Evolutionary conservation across 1,139 yeast species (phyloP).

Genomic region (Blastobotrys aristatus): DNA sequence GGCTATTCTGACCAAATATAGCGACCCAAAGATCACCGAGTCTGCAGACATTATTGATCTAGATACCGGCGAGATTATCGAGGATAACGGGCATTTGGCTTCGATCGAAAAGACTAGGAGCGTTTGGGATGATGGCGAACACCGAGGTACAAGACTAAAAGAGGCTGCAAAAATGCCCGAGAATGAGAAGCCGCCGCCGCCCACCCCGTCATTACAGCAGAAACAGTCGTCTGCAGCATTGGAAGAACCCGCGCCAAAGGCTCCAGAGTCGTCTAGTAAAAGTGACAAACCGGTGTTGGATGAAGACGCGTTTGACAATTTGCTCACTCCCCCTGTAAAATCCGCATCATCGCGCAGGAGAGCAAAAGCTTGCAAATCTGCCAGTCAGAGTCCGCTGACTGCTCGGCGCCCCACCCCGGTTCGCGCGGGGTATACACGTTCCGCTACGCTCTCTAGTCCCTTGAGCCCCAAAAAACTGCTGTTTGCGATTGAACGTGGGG

Average conservation of each 20-base stretch:
- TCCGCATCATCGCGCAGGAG: background rate
- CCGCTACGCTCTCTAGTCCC: background rate
- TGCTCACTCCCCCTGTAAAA: conserved; percentile 11
- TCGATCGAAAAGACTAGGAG: conserved; percentile 30
- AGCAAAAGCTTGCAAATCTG: too few relatives aligned
- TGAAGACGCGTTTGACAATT: conserved; percentile 16
- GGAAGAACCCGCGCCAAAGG: background rate
- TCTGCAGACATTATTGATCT: conserved; percentile 67
- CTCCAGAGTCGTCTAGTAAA: background rate
- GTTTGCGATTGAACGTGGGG: background rate
- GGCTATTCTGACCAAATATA: conserved; percentile 49
- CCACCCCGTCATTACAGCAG: background rate
- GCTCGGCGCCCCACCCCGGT: too few relatives aligned
- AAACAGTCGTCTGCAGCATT: background rate
- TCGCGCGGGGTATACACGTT: too few relatives aligned
- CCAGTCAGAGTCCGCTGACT: too few relatives aligned
- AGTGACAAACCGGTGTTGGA: conserved; percentile 8
- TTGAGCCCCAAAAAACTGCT: conserved; percentile 1
- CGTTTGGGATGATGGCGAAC: conserved; percentile 5
- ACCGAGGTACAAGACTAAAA: background rate
- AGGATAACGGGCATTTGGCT: conserved; percentile 60
- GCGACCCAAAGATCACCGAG: conserved; percentile 44
- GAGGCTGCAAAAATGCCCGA: background rate
- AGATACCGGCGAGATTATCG: conserved; percentile 51
- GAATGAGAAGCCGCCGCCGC: background rate